These are phyloP conservation scores for Carex scoparia DNA, from an alignment of 176 grass and related monocot species.

Conservation along the genomic window DNA sequence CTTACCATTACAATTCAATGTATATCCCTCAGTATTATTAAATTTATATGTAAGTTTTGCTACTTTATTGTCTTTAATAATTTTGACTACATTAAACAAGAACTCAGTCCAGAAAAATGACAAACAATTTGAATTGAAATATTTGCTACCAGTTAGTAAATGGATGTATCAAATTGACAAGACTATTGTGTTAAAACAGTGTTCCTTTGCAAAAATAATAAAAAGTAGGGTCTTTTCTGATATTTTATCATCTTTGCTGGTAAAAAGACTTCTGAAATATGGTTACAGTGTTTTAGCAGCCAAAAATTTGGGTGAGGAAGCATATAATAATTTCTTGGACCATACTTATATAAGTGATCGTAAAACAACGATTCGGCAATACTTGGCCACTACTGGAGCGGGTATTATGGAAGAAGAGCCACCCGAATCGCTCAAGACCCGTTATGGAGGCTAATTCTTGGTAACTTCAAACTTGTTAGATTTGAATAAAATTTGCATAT, in stretches of 20 bases:
- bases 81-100: not conserved
- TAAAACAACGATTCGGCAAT: slow-evolving; percentile 51
- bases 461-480: not conserved
- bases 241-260: not conserved
- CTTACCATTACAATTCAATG: slow-evolving; percentile 3
- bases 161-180: not conserved
- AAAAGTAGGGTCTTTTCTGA: not conserved
- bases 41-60: not conserved
- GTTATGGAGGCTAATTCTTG: slow-evolving; percentile 67
- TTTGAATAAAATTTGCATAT: not conserved
- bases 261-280: slow-evolving; percentile 6
- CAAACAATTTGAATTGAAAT: not conserved
- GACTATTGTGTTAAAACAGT: not conserved
- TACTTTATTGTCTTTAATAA: not conserved
- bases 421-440: slow-evolving; percentile 48
- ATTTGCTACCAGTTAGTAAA: not conserved
- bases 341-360: slow-evolving; percentile 83
- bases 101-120: not conserved
- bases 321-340: slow-evolving; percentile 76
- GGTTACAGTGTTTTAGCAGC: slow-evolving; percentile 72
- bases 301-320: slow-evolving; percentile 65
- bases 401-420: slow-evolving; percentile 92
- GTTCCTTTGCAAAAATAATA: not conserved
- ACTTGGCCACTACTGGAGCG: slow-evolving; percentile 56
- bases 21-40: not conserved